Percentiles rank a stretch among this genome's conserved stretches.
Evolutionary conservation across 2,329 filamentous ascomycete species (phyloP).

Genomic region (Aspergillus texensis): DNA sequence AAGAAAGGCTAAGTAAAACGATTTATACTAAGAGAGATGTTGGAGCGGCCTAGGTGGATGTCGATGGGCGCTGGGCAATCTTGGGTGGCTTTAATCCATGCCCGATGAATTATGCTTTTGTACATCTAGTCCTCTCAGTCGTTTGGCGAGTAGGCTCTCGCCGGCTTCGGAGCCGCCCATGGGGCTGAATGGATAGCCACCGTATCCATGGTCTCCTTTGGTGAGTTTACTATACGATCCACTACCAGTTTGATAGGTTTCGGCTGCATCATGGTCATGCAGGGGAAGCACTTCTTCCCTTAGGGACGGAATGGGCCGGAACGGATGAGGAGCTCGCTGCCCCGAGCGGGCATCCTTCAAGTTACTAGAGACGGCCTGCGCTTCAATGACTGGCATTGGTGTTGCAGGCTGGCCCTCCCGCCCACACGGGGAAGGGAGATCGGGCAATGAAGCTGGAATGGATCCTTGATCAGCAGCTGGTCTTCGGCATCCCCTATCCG

Average conservation of each 20-base stretch:
- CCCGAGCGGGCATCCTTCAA: neutral
- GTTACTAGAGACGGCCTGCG: neutral
- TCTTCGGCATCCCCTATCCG: slow-evolving; percentile 62
- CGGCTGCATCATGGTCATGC: slow-evolving; percentile 21
- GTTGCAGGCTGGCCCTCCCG: neutral
- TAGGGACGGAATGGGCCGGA: slow-evolving; percentile 22
- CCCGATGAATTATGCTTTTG: slow-evolving; percentile 30
- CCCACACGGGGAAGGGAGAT: slow-evolving; percentile 11
- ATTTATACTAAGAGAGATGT: neutral
- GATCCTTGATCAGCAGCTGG: slow-evolving; percentile 56
- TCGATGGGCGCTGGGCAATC: neutral
- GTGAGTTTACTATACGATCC: slow-evolving; percentile 67
- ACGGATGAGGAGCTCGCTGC: slow-evolving; percentile 19
- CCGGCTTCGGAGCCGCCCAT: slow-evolving; percentile 49
- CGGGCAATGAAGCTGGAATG: slow-evolving; percentile 14
- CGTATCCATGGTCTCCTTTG: slow-evolving; percentile 66
- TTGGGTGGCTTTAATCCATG: neutral
- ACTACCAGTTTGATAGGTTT: slow-evolving; percentile 36
- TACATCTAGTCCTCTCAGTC: slow-evolving; percentile 65
- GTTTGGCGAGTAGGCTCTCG: slow-evolving; percentile 71
- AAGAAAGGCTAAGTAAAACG: neutral
- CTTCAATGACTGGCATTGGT: neutral
- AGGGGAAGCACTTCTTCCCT: slow-evolving; percentile 25
- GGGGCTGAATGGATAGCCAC: slow-evolving; percentile 56
- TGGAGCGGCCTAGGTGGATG: neutral